phyloP scores from a whole-genome alignment of 768 basidiomycete genomes.

The Piloderma croceum region DNA sequence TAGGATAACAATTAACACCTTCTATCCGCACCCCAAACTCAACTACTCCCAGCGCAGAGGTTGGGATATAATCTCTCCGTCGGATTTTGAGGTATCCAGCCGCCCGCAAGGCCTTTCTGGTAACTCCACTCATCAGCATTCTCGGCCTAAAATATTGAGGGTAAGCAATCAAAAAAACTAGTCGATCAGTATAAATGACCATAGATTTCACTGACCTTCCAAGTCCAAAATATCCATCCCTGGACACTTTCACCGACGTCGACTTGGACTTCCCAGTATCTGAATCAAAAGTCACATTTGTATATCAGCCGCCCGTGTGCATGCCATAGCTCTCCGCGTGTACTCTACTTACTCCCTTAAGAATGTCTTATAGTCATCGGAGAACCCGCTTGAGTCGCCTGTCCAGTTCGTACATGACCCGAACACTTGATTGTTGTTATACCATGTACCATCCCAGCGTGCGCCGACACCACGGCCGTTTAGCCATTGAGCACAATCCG shows the following conservation, averaged over 20 bases:
- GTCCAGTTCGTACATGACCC: slow-evolving; percentile 62
- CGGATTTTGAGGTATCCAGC: slow-evolving; percentile 73
- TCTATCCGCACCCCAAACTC: not conserved
- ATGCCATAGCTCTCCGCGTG: not conserved
- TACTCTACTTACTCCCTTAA: slow-evolving; percentile 47
- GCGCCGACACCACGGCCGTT: slow-evolving; percentile 71
- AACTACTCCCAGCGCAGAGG: slow-evolving; percentile 34
- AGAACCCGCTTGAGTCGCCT: slow-evolving; percentile 54
- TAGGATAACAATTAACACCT: no score
- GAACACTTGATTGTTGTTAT: slow-evolving; percentile 38
- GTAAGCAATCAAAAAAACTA: slow-evolving; percentile 1
- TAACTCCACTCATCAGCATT: slow-evolving; percentile 75
- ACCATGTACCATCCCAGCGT: slow-evolving; percentile 60
- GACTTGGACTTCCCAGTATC: slow-evolving; percentile 79
- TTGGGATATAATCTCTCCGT: slow-evolving; percentile 60
- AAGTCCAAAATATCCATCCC: slow-evolving; percentile 76
- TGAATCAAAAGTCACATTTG: slow-evolving; percentile 18
- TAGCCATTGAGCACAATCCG: slow-evolving; percentile 74
- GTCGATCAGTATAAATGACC: slow-evolving; percentile 1
- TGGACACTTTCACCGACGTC: slow-evolving; percentile 64
- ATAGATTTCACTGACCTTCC: slow-evolving; percentile 50
- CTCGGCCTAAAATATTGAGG: slow-evolving; percentile 39
- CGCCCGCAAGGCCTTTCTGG: slow-evolving; percentile 63
- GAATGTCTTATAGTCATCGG: slow-evolving; percentile 55
- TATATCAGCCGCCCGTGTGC: not conserved